These are phyloP conservation scores for Thielaviopsis musarum DNA, from an alignment of 2,329 filamentous ascomycete genomes.

Conservation along the genomic window DNA sequence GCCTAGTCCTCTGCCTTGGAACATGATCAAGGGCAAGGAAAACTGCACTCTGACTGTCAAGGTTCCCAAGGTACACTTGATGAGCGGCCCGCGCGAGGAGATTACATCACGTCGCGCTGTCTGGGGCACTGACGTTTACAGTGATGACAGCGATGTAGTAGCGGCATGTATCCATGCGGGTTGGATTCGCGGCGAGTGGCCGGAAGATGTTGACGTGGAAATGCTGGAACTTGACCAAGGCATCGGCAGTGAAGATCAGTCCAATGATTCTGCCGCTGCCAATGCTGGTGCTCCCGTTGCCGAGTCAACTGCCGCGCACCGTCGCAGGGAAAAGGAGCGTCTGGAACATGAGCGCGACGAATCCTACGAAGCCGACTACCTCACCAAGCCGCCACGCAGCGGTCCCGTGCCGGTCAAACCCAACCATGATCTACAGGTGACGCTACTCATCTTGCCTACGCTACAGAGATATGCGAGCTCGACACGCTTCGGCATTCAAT, in stretches of 20 bases:
- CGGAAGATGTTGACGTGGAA: conserved; percentile 54
- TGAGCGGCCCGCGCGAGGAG: conserved; percentile 53
- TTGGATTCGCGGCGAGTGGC: conserved; percentile 82
- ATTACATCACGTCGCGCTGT: conserved; percentile 66
- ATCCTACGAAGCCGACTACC: conserved; percentile 22
- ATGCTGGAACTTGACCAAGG: conserved; percentile 41
- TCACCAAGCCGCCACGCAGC: conserved; percentile 36
- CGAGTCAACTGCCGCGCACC: conserved; percentile 7
- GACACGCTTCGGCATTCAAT: conserved; percentile 65
- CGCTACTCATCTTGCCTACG: conserved; percentile 63
- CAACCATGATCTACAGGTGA: conserved; percentile 72
- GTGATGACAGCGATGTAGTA: conserved; percentile 85
- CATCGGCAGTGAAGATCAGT: conserved; percentile 13
- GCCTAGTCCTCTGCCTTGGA: conserved; percentile 59
- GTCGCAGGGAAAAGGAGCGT: conserved; percentile 18
- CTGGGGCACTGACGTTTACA: conserved; percentile 91
- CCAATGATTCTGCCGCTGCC: not conserved
- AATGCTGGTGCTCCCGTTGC: not conserved
- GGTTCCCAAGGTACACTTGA: conserved; percentile 64
- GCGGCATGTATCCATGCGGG: conserved; percentile 87
- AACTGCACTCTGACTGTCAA: conserved; percentile 87
- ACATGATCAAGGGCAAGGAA: conserved; percentile 53
- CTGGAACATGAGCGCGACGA: conserved; percentile 20
- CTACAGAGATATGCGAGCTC: conserved; percentile 61
- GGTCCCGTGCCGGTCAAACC: conserved; percentile 47